phyloP scores from a whole-genome alignment of 192 early-diverging fungal genomes.

The Piromyces finnis region DNA sequence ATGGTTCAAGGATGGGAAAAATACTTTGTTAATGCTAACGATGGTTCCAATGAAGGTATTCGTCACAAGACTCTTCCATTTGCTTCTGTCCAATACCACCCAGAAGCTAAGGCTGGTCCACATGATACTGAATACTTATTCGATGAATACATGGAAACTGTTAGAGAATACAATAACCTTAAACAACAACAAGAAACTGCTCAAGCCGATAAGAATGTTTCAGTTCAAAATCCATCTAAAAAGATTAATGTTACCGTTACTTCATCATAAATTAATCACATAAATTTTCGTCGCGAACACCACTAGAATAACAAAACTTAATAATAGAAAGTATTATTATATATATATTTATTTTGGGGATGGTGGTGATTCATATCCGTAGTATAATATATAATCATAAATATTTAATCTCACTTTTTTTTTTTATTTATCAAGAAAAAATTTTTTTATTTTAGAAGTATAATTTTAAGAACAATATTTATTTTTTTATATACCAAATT shows the following conservation, averaged over 20 bases:
- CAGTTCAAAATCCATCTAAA: not conserved
- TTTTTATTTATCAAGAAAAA: too few species aligned
- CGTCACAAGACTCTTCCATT: slow-evolving; percentile 52
- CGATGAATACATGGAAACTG: slow-evolving; percentile 1
- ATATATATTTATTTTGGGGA: too few species aligned
- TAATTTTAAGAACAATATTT: too few species aligned
- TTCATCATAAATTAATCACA: not conserved
- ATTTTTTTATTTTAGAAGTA: too few species aligned
- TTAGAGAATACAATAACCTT: not conserved
- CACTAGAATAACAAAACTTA: too few species aligned
- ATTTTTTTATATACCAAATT: too few species aligned
- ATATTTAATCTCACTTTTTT: too few species aligned
- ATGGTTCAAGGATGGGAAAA: slow-evolving; percentile 60
- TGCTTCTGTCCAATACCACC: slow-evolving; percentile 84
- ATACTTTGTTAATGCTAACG: slow-evolving; percentile 89
- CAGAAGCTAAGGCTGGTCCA: slow-evolving; percentile 86
- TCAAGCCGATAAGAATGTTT: not conserved
- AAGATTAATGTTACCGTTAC: not conserved
- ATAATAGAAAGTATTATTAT: too few species aligned
- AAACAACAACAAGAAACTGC: not conserved
- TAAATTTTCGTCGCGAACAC: too few species aligned
- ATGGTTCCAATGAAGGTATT: slow-evolving; percentile 89
- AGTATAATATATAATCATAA: too few species aligned
- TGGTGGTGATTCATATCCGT: too few species aligned
- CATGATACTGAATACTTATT: slow-evolving; percentile 81